phyloP scores from a whole-genome alignment of 2,329 filamentous ascomycete genomes.

The Neoscytalidium dimidiatum region DNA sequence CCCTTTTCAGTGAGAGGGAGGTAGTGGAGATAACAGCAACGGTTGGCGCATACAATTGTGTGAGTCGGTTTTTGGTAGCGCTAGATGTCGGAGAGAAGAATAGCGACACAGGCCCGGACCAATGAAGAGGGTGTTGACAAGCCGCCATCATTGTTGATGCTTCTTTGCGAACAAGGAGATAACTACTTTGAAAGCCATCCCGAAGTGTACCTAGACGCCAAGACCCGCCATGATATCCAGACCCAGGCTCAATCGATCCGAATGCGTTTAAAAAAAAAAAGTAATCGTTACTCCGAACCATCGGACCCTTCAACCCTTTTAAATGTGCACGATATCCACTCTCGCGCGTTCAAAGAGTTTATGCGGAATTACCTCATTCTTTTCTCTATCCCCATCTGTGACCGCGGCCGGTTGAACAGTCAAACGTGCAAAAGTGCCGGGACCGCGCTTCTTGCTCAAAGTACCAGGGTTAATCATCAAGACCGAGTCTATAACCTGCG shows the following conservation, averaged over 20 bases:
- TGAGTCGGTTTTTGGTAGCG: slow-evolving; percentile 80
- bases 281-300: too few species aligned
- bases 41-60: slow-evolving; percentile 80
- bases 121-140: neutral
- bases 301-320: too few species aligned
- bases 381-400: slow-evolving; percentile 59
- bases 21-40: slow-evolving; percentile 81
- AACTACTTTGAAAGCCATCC: neutral
- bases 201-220: neutral
- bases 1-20: slow-evolving; percentile 66
- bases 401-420: slow-evolving; percentile 67
- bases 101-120: slow-evolving; percentile 15
- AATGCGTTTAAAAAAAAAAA: neutral
- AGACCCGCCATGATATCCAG: neutral
- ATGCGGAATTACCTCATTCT: slow-evolving; percentile 62
- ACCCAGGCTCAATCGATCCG: neutral
- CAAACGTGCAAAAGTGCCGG: slow-evolving; percentile 85
- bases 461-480: slow-evolving; percentile 88
- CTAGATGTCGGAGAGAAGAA: slow-evolving; percentile 63
- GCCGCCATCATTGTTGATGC: neutral
- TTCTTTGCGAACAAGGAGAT: neutral
- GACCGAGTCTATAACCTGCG: slow-evolving; percentile 84
- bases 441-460: slow-evolving; percentile 78
- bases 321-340: slow-evolving; percentile 66
- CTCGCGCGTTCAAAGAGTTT: slow-evolving; percentile 79